These are phyloP conservation scores for Paracoccidioides brasiliensis DNA, from an alignment of 2,329 filamentous ascomycete genomes.

Conservation along the genomic window DNA sequence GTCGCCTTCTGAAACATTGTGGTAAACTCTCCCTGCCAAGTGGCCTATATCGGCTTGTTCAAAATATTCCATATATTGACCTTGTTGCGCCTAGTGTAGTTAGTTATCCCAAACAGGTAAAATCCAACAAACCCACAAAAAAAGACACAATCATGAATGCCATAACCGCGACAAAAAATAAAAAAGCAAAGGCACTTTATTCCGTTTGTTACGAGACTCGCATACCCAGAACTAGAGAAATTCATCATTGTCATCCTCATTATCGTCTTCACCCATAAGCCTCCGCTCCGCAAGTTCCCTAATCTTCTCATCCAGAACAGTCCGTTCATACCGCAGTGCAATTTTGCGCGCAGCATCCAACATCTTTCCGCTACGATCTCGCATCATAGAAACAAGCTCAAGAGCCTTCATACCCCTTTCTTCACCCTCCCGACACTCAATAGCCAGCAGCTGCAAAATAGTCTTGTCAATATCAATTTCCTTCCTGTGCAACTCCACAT, in stretches of 20 bases:
- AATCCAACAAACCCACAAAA: neutral
- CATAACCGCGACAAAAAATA: neutral
- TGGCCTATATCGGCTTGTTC: neutral
- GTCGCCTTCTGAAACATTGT: neutral
- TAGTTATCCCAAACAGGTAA: too few species aligned
- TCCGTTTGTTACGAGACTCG: neutral
- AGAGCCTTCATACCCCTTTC: constrained; percentile 89
- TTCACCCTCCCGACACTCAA: constrained; percentile 85
- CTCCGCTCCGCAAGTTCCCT: constrained; percentile 64
- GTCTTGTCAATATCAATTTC: constrained; percentile 84
- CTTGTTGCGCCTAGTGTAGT: too few species aligned
- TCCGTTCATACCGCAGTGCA: constrained; percentile 68
- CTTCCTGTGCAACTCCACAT: constrained; percentile 52
- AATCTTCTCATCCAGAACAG: constrained; percentile 80
- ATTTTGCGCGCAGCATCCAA: constrained; percentile 82
- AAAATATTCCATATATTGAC: neutral
- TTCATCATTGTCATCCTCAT: constrained; percentile 29
- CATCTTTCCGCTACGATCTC: constrained; percentile 75
- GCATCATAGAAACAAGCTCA: constrained; percentile 78
- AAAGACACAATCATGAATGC: neutral
- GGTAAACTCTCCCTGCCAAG: neutral
- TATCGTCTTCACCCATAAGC: constrained; percentile 47
- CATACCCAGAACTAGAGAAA: neutral
- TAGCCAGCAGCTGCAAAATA: constrained; percentile 72
- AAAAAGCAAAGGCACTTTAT: neutral